Percentiles rank a stretch among this genome's conserved stretches.
Evolutionary conservation across 1,284 basidiomycete species (phyloP).

Genomic region (Malassezia equina): DNA sequence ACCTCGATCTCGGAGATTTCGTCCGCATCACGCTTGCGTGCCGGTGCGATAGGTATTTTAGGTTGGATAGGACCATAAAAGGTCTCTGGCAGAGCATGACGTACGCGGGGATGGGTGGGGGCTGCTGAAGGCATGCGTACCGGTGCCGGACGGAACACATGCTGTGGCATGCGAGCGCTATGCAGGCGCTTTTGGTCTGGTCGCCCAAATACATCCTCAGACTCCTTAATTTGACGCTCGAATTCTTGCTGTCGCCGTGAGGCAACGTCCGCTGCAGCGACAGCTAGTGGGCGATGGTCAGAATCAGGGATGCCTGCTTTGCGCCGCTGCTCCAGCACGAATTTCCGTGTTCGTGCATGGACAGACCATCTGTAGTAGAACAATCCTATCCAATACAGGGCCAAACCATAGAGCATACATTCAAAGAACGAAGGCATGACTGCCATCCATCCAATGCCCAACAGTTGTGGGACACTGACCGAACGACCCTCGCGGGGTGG

Average conservation of each 20-base stretch:
- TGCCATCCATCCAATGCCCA: background rate
- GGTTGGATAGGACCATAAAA: background rate
- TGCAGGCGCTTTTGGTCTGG: background rate
- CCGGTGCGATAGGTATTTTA: background rate
- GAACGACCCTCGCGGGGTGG: background rate
- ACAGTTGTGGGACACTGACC: background rate
- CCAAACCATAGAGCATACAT: conserved; percentile 3
- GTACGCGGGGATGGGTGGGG: background rate
- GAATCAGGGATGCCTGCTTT: conserved; percentile 16
- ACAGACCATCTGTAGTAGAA: conserved; percentile 11
- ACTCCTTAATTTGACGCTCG: background rate
- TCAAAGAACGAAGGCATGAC: conserved; percentile 3
- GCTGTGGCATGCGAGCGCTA: background rate
- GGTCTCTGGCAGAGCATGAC: background rate
- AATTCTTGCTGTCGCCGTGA: conserved; percentile 6
- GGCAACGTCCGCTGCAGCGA: conserved; percentile 8
- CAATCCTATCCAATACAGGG: conserved; percentile 4
- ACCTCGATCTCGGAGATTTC: background rate
- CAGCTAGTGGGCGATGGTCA: conserved; percentile 11
- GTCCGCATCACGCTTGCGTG: conserved; percentile 3
- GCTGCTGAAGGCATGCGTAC: background rate
- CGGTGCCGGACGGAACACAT: conserved; percentile 3
- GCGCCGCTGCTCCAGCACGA: conserved; percentile 13
- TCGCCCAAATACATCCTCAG: conserved; percentile 12
- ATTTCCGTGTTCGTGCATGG: conserved; percentile 7